Percentiles rank a stretch among this genome's conserved stretches.
Conservation (phyloP, 2,329 filamentous ascomycete species). For the Aureobasidium vineae region DNA sequence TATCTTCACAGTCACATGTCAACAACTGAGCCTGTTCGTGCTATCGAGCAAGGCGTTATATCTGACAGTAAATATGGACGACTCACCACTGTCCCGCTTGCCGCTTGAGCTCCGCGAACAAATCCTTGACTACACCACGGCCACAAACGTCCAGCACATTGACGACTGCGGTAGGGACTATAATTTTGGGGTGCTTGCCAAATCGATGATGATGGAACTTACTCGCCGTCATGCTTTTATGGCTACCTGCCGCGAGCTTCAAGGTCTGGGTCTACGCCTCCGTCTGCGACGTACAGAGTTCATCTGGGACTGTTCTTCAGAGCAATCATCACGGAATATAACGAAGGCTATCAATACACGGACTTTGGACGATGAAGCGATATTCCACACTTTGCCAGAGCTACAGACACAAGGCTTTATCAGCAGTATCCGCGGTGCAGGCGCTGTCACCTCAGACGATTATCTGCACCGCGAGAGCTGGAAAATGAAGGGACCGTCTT, state of each 20-base stretch:
- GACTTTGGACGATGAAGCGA: neutral
- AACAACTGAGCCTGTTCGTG: neutral
- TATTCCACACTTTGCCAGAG: neutral
- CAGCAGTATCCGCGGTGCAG: neutral
- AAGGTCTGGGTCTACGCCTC: neutral
- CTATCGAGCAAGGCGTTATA: neutral
- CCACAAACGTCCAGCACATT: neutral
- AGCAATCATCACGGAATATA: neutral
- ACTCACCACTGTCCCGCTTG: neutral
- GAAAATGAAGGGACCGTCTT: neutral
- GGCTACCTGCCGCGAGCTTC: conserved; percentile 3
- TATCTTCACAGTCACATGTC: neutral
- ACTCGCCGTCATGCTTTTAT: neutral
- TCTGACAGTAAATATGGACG: neutral
- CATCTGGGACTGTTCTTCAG: neutral
- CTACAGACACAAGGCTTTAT: neutral
- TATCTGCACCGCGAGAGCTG: neutral
- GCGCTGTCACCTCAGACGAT: neutral
- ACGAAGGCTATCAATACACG: neutral
- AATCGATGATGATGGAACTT: neutral
- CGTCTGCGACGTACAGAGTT: neutral
- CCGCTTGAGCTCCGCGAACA: conserved; percentile 13
- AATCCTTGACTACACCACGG: neutral
- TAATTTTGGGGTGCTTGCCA: neutral
- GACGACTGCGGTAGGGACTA: neutral